Base-by-base conservation (phyloP, 352 stramenopile genomes). In the Pythium pyrilobum region DNA sequence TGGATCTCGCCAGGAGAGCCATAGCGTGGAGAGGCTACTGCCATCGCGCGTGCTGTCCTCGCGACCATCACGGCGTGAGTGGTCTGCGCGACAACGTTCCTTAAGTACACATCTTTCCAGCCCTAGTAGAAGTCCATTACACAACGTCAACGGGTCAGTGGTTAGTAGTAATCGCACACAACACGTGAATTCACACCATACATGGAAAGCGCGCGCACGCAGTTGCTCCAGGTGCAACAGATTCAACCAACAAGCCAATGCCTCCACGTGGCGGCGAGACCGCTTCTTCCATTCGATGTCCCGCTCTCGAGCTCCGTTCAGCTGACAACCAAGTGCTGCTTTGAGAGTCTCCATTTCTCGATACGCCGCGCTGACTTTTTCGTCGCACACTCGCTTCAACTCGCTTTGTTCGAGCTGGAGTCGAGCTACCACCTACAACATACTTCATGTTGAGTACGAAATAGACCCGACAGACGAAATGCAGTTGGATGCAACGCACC, bases 41-140 rank as follows among this genome's bases (percentile, higher is more conserved):
- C 32, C 12, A 64, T 38, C n/a, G 40, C 31, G 3, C 33, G 32
- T 9, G 57, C 57, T 12, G 50, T 28, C 27, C 69, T 48, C n/a
- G 59, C 72, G 3, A 86, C 47, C 77, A 88, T 85, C 21, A 75
- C 77, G 1, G 72, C 71, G 45, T 88, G 77, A 18, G 74, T 86
- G n/a, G 73, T 77, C 42, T 88, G 66, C 2, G 64, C 72, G 0
- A 85, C 64, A 3, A 83, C 47, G 10, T 58, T 70, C 16, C 73
- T 62, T 38, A 86, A 44, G 33, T 79, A 76, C 6, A 67, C 44
- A 9, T 85, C 71, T 37, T 85, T 88, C 73, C 74, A 88, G 3
- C 58, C 58, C 67, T 80, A 44, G 20, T 31, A 21, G 15, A 11
- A 34, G 24, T 33, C n/a, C n/a, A n/a, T n/a, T n/a, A n/a, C n/a